Evolutionary conservation across 2,329 filamentous ascomycete genomes (phyloP).

Genomic region (Pestalotiopsis sp.): DNA sequence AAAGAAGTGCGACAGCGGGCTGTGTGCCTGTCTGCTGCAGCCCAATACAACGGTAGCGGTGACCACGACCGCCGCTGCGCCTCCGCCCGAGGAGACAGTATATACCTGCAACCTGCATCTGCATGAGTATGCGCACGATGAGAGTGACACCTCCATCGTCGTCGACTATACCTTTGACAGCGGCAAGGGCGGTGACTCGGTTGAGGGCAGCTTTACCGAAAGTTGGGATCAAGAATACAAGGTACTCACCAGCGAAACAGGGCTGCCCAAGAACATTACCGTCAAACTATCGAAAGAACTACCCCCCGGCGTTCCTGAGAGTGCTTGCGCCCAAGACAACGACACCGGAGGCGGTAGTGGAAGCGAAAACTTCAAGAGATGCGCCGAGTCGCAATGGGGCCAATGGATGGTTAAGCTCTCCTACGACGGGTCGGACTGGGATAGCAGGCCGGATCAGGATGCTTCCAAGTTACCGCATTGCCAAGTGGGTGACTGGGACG

Average conservation of each 20-base stretch:
- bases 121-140: background rate
- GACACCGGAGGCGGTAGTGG: background rate
- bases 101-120: conserved; percentile 9
- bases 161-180: background rate
- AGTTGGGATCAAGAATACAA: conserved; percentile 2
- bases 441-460: background rate
- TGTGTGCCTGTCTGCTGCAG: too few species aligned
- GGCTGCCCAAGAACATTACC: background rate
- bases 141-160: background rate
- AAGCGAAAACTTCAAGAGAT: background rate
- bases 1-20: too few species aligned
- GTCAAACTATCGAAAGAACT: background rate
- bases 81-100: background rate
- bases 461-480: background rate
- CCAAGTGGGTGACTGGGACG: too few species aligned
- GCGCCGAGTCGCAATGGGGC: background rate
- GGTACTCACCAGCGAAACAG: background rate
- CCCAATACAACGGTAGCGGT: too few species aligned
- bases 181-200: background rate
- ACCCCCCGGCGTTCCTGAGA: background rate
- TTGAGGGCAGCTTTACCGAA: background rate
- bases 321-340: background rate
- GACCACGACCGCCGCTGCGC: background rate
- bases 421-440: background rate
- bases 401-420: background rate